Evolutionary conservation across 2,329 filamentous ascomycete genomes (phyloP).

Genomic region (Phaeosphaeria sp.): DNA sequence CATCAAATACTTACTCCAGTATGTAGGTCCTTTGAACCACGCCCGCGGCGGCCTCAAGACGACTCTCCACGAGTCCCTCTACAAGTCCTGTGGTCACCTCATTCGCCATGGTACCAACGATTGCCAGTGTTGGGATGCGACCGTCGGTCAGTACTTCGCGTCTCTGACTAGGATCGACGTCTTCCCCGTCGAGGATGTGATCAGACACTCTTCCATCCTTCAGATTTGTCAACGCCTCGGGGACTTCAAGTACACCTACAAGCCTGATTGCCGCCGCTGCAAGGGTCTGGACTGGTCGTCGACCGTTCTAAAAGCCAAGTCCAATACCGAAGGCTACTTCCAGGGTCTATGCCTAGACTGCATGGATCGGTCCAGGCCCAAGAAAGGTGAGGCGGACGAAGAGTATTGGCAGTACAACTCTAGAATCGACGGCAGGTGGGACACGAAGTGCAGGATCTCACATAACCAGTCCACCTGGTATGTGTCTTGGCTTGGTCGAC

Average conservation of each 20-base stretch:
- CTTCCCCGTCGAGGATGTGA: conserved; percentile 25
- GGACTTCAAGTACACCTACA: conserved; percentile 16
- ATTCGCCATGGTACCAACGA: conserved; percentile 9
- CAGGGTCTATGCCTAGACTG: conserved; percentile 44
- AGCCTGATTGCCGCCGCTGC: conserved; percentile 15
- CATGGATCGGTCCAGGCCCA: conserved; percentile 26
- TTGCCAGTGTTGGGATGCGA: conserved; percentile 21
- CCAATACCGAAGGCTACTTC: conserved; percentile 23
- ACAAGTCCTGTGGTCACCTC: conserved; percentile 16
- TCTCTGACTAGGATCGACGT: conserved; percentile 18
- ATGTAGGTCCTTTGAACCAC: conserved; percentile 26
- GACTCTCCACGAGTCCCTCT: conserved; percentile 17
- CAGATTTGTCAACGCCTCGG: conserved; percentile 18
- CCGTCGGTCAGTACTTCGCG: conserved; percentile 20
- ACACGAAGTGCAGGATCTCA: conserved; percentile 24
- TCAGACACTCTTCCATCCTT: conserved; percentile 12
- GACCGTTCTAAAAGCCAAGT: conserved; percentile 3
- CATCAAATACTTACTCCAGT: not conserved
- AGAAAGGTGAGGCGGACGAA: conserved; percentile 12
- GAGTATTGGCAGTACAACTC: conserved; percentile 31
- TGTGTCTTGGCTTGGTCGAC: conserved; percentile 29
- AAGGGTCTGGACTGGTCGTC: conserved; percentile 14
- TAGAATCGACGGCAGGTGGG: conserved; percentile 27
- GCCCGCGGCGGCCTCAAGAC: conserved; percentile 25
- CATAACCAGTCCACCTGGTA: conserved; percentile 42